Percentiles rank a stretch among this genome's conserved stretches.
Evolutionary conservation across 177 flowering plant genomes (phyloP).

Genomic region (Vitis hybrid): DNA sequence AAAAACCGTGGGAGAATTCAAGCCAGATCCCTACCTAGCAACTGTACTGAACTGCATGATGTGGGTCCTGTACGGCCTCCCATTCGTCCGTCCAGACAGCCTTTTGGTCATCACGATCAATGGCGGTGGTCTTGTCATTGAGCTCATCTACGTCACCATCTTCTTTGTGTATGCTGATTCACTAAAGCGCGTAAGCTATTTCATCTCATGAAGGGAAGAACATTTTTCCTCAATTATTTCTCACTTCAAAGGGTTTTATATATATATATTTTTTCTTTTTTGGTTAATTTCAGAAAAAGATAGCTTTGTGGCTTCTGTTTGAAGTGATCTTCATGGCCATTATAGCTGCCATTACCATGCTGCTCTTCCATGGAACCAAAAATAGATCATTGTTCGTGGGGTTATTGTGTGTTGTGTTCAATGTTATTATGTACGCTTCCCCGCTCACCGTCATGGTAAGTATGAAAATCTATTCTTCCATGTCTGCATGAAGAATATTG

Average conservation of each 20-base stretch:
- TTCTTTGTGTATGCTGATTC: constrained; percentile 22
- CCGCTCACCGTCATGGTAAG: constrained; percentile 38
- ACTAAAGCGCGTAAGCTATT: constrained; percentile 4
- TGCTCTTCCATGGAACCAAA: constrained; percentile 14
- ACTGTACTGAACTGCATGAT: constrained; percentile 6
- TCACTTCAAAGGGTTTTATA: too few species aligned
- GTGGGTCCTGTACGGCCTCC: constrained; percentile 11
- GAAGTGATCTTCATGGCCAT: constrained; percentile 13
- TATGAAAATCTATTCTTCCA: background rate
- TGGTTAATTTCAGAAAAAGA: constrained; percentile 14
- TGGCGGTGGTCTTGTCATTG: constrained; percentile 30
- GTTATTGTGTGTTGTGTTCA: constrained; percentile 12
- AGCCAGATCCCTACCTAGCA: constrained; percentile 1
- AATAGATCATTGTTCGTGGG: constrained; percentile 27
- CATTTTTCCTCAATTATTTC: too few species aligned
- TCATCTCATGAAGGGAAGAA: too few species aligned
- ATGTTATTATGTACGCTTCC: constrained; percentile 29
- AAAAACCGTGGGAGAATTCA: background rate
- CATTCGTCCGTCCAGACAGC: constrained; percentile 42
- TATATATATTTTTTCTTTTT: too few species aligned
- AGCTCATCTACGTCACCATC: constrained; percentile 24
- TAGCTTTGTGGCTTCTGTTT: background rate
- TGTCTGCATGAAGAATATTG: too few species aligned
- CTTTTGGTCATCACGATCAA: constrained; percentile 44
- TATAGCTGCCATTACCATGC: constrained; percentile 3